These are phyloP conservation scores for Populus trichocarpa DNA, from an alignment of 441 rosid genomes.

Conservation along the genomic window DNA sequence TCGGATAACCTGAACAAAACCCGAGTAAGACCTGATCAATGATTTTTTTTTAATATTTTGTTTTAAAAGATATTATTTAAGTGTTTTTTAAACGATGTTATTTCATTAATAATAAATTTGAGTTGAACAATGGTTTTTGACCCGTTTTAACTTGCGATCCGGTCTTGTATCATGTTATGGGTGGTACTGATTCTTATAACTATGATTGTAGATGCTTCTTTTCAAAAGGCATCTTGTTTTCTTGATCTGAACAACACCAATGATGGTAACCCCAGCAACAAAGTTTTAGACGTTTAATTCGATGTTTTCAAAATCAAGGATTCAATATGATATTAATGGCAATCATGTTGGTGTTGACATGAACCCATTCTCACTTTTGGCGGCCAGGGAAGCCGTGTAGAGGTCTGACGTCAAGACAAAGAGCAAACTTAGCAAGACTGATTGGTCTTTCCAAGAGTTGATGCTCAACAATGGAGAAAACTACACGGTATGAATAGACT, in stretches of 20 bases:
- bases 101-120: too few relatives aligned
- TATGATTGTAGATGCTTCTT: conserved; percentile 13
- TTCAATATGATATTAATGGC: conserved; percentile 30
- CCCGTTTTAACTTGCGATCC: too few relatives aligned
- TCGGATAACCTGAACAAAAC: too few relatives aligned
- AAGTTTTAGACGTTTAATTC: conserved; percentile 32
- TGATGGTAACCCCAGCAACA: conserved; percentile 24
- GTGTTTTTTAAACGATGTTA: too few relatives aligned
- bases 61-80: too few relatives aligned
- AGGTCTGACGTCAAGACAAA: background rate
- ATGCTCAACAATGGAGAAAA: background rate
- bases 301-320: conserved; percentile 32
- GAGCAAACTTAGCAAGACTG: background rate
- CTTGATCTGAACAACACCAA: conserved; percentile 27
- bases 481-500: background rate
- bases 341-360: conserved; percentile 20
- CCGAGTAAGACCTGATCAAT: too few relatives aligned
- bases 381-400: too few relatives aligned
- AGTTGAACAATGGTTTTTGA: too few relatives aligned
- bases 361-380: too few relatives aligned
- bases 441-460: background rate
- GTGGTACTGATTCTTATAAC: too few relatives aligned
- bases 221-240: conserved; percentile 32
- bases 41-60: too few relatives aligned
- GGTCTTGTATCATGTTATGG: too few relatives aligned